Conservation (phyloP, 2,329 filamentous ascomycete species). For the Hypoxylon sp. region DNA sequence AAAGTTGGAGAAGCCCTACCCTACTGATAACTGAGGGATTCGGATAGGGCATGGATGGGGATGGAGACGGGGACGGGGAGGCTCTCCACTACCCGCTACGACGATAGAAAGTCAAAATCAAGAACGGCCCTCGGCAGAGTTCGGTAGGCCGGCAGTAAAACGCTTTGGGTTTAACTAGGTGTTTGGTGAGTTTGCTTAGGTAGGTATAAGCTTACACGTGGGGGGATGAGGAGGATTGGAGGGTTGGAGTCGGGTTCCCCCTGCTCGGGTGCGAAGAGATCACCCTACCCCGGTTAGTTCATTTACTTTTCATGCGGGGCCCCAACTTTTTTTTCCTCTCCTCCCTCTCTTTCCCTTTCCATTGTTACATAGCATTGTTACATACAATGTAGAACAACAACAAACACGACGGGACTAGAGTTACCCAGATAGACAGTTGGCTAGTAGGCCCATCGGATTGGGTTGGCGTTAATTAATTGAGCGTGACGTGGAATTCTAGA, state of each 20-base stretch:
- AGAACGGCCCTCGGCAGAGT: constrained; percentile 11
- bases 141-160: constrained; percentile 12
- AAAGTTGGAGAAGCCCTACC: constrained; percentile 20
- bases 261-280: background rate
- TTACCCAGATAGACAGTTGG: background rate
- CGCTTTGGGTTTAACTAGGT: background rate
- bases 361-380: constrained; percentile 24
- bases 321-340: constrained; percentile 3
- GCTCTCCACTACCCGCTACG: background rate
- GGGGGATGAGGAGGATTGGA: constrained; percentile 23
- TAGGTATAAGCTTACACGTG: background rate
- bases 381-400: constrained; percentile 7
- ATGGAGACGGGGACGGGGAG: background rate
- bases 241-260: constrained; percentile 2
- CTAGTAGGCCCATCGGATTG: background rate
- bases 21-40: background rate
- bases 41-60: too few relatives aligned
- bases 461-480: background rate
- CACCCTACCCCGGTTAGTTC: background rate
- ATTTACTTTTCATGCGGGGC: constrained; percentile 7
- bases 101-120: background rate
- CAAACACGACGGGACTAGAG: background rate
- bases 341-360: background rate
- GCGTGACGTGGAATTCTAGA: constrained; percentile 18
- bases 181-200: too few relatives aligned